phyloP scores from a whole-genome alignment of 768 basidiomycete genomes.

The Thelephora aurantiotincta region DNA sequence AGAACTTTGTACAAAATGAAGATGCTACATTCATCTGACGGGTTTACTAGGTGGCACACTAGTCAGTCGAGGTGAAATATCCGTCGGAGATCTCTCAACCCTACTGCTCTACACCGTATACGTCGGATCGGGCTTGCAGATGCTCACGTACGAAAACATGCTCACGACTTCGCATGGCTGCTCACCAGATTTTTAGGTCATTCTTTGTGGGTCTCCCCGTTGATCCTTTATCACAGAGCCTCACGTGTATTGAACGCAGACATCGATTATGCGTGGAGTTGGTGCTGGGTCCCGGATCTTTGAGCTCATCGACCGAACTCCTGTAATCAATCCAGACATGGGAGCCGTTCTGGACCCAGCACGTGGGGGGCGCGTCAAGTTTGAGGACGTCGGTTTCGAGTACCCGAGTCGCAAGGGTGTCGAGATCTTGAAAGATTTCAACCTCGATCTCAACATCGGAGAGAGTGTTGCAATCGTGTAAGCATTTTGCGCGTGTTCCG shows the following conservation, averaged over 20 bases:
- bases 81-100: slow-evolving; percentile 85
- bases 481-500: slow-evolving; percentile 15
- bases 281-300: slow-evolving; percentile 93
- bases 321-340: slow-evolving; percentile 50
- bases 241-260: slow-evolving; percentile 22
- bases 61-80: slow-evolving; percentile 76
- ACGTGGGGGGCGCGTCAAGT: slow-evolving; percentile 58
- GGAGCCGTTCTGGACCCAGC: slow-evolving; percentile 44
- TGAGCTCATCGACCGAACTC: slow-evolving; percentile 72
- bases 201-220: slow-evolving; percentile 22
- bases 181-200: slow-evolving; percentile 12
- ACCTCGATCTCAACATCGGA: slow-evolving; percentile 68
- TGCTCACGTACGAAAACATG: slow-evolving; percentile 47
- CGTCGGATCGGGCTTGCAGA: slow-evolving; percentile 67
- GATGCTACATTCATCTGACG: background rate
- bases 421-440: slow-evolving; percentile 69
- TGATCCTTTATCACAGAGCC: background rate
- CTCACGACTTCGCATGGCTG: background rate
- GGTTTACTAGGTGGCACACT: slow-evolving; percentile 62
- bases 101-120: slow-evolving; percentile 85
- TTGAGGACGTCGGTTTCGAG: slow-evolving; percentile 75
- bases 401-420: slow-evolving; percentile 81
- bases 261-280: slow-evolving; percentile 93
- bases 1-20: slow-evolving; percentile 7
- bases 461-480: slow-evolving; percentile 89